phyloP scores from a whole-genome alignment of 78 protist species.

The Chrysochromulina parva region DNA sequence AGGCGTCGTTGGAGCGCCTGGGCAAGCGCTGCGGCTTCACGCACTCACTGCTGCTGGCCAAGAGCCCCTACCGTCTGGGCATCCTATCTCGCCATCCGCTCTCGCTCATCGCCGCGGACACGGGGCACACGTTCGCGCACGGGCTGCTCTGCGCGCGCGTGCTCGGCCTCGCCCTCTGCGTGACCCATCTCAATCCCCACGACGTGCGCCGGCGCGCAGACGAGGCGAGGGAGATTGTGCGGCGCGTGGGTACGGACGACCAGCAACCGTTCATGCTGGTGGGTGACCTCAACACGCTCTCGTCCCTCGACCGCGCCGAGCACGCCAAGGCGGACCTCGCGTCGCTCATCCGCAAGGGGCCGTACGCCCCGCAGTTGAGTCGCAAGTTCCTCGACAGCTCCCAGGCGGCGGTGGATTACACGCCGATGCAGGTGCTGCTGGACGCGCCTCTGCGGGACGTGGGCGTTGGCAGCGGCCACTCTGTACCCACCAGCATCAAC shows the following conservation, averaged over 20 bases:
- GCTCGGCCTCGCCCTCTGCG: not conserved
- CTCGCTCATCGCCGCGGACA: too few species aligned
- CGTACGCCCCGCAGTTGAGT: not conserved
- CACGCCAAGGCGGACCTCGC: not conserved
- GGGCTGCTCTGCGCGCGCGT: not conserved
- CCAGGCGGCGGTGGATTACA: not conserved
- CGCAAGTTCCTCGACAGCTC: not conserved
- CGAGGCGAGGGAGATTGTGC: not conserved
- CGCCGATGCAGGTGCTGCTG: not conserved
- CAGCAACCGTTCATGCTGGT: not conserved
- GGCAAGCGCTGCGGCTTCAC: not conserved
- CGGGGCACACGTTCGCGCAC: not conserved
- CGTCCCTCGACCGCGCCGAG: not conserved
- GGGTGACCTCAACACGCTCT: not conserved
- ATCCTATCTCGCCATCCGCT: not conserved
- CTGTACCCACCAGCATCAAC: not conserved
- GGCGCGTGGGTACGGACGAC: not conserved
- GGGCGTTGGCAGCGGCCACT: not conserved
- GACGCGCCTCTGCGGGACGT: not conserved
- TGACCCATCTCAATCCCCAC: not conserved
- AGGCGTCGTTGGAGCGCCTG: not conserved
- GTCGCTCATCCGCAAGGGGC: not conserved
- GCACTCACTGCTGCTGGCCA: not conserved
- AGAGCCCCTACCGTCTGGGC: not conserved
- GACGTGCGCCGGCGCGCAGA: not conserved